Percentiles rank a stretch among this genome's conserved stretches.
Evolutionary conservation across 176 grass and related monocot genomes (phyloP).

Genomic region (Oryza longistaminata): DNA sequence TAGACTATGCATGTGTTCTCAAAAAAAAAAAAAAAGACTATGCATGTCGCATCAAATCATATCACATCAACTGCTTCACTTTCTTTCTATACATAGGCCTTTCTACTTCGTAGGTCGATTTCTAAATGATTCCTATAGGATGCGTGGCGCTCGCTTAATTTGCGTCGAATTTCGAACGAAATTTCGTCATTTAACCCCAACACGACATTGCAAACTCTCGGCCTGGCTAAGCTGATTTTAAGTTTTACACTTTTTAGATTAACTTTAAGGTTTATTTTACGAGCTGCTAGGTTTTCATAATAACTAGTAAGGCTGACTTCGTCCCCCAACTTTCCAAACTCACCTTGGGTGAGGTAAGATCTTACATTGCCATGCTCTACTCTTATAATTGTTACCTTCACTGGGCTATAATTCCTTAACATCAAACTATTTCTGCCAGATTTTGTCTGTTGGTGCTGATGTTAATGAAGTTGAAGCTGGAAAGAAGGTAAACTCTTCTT

Average conservation of each 20-base stretch:
- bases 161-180: background rate
- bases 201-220: too few relatives aligned
- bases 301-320: too few relatives aligned
- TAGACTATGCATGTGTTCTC: too few relatives aligned
- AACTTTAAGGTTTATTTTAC: too few relatives aligned
- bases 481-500: constrained; percentile 72
- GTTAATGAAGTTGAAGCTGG: constrained; percentile 82
- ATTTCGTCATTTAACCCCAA: too few relatives aligned
- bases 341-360: constrained; percentile 94
- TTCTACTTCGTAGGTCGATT: background rate
- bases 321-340: too few relatives aligned
- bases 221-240: too few relatives aligned
- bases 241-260: too few relatives aligned
- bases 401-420: background rate
- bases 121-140: background rate
- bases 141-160: background rate
- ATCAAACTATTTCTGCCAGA: constrained; percentile 38
- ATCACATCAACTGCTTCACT: constrained; percentile 32
- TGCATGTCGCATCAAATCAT: constrained; percentile 45
- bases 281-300: too few relatives aligned
- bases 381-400: background rate
- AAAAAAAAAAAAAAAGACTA: too few relatives aligned
- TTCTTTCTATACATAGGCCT: constrained; percentile 13
- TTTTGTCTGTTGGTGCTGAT: constrained; percentile 83
- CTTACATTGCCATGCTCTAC: background rate